Conservation (phyloP, 1,139 yeast species). For the Diutina mesorugosa region DNA sequence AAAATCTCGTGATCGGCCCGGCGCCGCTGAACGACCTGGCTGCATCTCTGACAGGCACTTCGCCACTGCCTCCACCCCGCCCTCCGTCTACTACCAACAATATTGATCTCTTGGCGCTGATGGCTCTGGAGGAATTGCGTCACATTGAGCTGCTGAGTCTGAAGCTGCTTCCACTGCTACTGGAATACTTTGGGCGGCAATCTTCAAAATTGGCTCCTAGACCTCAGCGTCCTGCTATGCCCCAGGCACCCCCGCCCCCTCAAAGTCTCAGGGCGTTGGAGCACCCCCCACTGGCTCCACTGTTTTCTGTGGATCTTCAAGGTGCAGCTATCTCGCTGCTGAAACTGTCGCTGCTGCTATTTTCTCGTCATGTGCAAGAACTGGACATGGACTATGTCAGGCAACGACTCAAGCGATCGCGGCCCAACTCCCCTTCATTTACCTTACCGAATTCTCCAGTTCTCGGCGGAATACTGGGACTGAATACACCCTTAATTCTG, state of each 20-base stretch:
- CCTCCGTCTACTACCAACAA: conserved; percentile 15
- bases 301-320: not conserved
- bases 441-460: conserved; percentile 9
- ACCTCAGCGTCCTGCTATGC: not conserved
- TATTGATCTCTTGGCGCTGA: conserved; percentile 67
- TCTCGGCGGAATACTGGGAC: conserved; percentile 24
- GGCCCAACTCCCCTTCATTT: conserved; percentile 58
- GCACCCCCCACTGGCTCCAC: not conserved
- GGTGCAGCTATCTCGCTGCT: not conserved
- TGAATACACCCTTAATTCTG: conserved; percentile 30
- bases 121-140: conserved; percentile 68
- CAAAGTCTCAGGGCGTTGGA: not conserved
- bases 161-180: conserved; percentile 51
- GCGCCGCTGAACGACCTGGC: not conserved
- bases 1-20: not conserved
- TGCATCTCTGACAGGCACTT: not conserved
- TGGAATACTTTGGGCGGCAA: conserved; percentile 25
- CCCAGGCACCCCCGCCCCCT: not conserved
- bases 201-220: not conserved
- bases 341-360: conserved; percentile 1
- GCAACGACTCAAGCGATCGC: conserved; percentile 48
- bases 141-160: conserved; percentile 26
- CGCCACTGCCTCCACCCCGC: not conserved
- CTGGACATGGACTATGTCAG: conserved; percentile 34
- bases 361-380: conserved; percentile 15